Percentiles rank a stretch among this genome's conserved stretches.
These are phyloP conservation scores for Yarrowia sp. DNA, from an alignment of 805 yeast species.

Conservation along the genomic window DNA sequence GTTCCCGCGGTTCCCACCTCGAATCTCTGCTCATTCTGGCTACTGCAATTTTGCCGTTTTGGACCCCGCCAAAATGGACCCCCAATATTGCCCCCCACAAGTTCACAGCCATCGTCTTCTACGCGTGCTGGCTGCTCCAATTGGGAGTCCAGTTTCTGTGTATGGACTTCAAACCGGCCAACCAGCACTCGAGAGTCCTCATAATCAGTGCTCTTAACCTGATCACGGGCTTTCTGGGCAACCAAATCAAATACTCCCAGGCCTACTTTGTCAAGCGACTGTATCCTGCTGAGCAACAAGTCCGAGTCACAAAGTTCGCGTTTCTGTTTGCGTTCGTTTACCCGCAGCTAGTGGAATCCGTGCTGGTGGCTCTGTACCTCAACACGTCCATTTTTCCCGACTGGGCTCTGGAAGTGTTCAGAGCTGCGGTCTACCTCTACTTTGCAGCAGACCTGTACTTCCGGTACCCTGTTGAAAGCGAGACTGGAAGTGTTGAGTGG, in stretches of 20 bases:
- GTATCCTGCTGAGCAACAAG: background rate
- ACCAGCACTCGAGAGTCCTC: background rate
- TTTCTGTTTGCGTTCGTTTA: background rate
- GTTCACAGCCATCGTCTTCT: background rate
- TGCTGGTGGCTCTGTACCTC: background rate
- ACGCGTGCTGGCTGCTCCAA: constrained; percentile 5
- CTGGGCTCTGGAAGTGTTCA: background rate
- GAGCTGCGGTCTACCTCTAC: background rate
- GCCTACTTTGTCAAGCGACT: constrained; percentile 4
- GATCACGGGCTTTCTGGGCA: background rate
- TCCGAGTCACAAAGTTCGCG: background rate
- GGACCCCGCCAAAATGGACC: background rate
- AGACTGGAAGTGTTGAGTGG: background rate
- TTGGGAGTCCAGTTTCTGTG: background rate
- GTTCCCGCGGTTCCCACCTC: too few relatives aligned
- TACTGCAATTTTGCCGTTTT: background rate
- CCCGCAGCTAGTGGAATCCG: background rate
- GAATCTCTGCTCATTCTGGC: too few relatives aligned
- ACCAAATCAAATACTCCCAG: constrained; percentile 9
- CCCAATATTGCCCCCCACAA: background rate
- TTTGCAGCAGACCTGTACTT: background rate
- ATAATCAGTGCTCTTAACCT: background rate
- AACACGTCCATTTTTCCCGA: background rate
- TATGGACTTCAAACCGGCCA: background rate
- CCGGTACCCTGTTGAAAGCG: background rate